Evolutionary conservation across 2,329 filamentous ascomycete genomes (phyloP), one percentile per base, ranked within the genome.

Genomic region (Penicillium janthinellum): DNA sequence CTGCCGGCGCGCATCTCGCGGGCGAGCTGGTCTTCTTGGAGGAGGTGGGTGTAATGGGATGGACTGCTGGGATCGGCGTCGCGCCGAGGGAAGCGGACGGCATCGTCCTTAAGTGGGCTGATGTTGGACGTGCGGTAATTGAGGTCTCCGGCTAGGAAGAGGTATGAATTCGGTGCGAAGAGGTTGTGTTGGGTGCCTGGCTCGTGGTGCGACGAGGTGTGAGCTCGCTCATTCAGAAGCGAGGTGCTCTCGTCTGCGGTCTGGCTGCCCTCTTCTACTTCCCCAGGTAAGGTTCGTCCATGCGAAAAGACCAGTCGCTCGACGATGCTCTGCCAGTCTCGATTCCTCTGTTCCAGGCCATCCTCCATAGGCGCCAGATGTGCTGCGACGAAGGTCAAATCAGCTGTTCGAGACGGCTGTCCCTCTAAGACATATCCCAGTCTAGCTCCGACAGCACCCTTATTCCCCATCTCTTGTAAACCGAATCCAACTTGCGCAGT

Each of bases 311-410:
- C 88, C 58, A 97, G 80, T 11, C 89, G 85, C 22, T 90, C 86
- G 64, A 92, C 90, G 60, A 98, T 91, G 65, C 84, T 87, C 70
- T 88, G 87, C 93, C 95, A 99, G 74, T 98, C 94, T 67, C 87
- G 82, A 71, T 98, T 98, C 54, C 95, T 84, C 48, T 87, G 83
- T 55, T 87, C 81, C 50, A 92, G 79, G 48, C 88, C 90, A 78
- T 86, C 86, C 76, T 99, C 95, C 86, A 92, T 91, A 6, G 94
- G 90, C 0, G 93, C 91, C 57, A 98, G 81, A 76, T 99, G 95
- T 12, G 92, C 91, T 41, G 91, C 88, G 42, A 96, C 88, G 73
- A 98, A 95, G 0, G 92, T 96, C 57, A 97, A 75, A 68, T 90
- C 86, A 28, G 89, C 84, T 4, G 79, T 79, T 51, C 79, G 74